These are phyloP conservation scores for Stygiomarasmius scandens DNA, from an alignment of 1,284 basidiomycete species.

Conservation along the genomic window DNA sequence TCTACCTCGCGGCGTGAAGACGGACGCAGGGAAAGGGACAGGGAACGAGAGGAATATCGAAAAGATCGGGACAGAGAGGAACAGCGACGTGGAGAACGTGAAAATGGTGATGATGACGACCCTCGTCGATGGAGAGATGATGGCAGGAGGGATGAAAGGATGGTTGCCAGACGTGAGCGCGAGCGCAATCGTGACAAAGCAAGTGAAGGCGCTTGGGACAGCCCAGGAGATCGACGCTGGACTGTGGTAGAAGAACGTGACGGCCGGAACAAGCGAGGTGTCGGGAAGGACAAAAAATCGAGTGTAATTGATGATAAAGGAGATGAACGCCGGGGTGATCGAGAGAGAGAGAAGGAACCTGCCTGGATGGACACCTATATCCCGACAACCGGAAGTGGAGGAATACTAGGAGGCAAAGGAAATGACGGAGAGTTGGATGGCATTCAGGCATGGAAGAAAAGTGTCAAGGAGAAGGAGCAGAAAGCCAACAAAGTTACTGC, in stretches of 20 bases:
- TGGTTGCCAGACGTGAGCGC: slow-evolving; percentile 59
- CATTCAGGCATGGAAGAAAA: slow-evolving; percentile 90
- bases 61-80: slow-evolving; percentile 32
- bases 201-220: slow-evolving; percentile 44
- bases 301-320: slow-evolving; percentile 57
- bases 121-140: slow-evolving; percentile 76
- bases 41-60: slow-evolving; percentile 39
- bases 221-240: slow-evolving; percentile 56
- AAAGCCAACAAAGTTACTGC: slow-evolving; percentile 24
- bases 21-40: slow-evolving; percentile 23
- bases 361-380: slow-evolving; percentile 93
- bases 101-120: slow-evolving; percentile 53
- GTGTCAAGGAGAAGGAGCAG: slow-evolving; percentile 79
- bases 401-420: slow-evolving; percentile 64
- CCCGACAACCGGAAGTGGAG: slow-evolving; percentile 55
- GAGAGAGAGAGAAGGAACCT: slow-evolving; percentile 79
- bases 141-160: slow-evolving; percentile 73
- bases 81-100: slow-evolving; percentile 35
- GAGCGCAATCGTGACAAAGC: slow-evolving; percentile 44
- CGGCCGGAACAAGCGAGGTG: slow-evolving; percentile 54
- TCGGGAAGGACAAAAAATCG: slow-evolving; percentile 60
- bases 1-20: slow-evolving; percentile 49
- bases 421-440: slow-evolving; percentile 75
- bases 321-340: slow-evolving; percentile 52
- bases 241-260: slow-evolving; percentile 68